Base-by-base conservation (phyloP, 2,329 filamentous ascomycete species). In the Fusarium odoratissimum region DNA sequence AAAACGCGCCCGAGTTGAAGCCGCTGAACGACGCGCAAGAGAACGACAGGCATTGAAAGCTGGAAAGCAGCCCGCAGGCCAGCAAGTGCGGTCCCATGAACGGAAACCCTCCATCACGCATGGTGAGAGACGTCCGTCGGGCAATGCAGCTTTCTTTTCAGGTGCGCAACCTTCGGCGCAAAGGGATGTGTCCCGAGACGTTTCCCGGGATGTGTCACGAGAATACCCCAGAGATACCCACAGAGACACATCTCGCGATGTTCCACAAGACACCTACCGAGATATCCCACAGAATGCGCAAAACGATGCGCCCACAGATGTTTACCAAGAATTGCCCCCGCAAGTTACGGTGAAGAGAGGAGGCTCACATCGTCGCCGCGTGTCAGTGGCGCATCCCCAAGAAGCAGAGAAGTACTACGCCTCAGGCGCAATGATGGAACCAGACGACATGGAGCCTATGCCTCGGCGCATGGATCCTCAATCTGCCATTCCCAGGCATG, bases 1-100 rank as follows among this genome's bases (percentile, higher is more conserved):
- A 82, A 97, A 97, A 82, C 89, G 95, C 72, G 94, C 95, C 13
- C 89, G 94, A 51, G 90, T 95, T 8, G 89, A 95, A 79, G 93
- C 95, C 76, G 94, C 94, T 10, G 95, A 98, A 80, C 87, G 91
- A 74, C 88, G 89, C 46, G 89, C 91, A 23, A 89, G 91, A 75
- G 91, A 95, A 77, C 87, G 86, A 74, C 85, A 84, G 17, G 86
- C 86, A 41, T 80, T 83, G 30, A 80, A 77, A 74, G 75, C 81
- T 55, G 74, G 75, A 72, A 73, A 71, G 46, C 75, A 69, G 37
- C 70, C 75, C 35, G 60, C 64, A 21, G 69, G 64, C 21, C 73
- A 71, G 57, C 72, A 74, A 60, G 42, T 64, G 23, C 74, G 61
- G 52, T 58, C 73, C 16, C 75, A 77, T 23, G 75, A 79, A 60